A percentile compares a stretch with the other conserved stretches of the same genome.
These are phyloP conservation scores for Sporothrix luriei DNA, from an alignment of 2,329 filamentous ascomycete species.

Conservation along the genomic window DNA sequence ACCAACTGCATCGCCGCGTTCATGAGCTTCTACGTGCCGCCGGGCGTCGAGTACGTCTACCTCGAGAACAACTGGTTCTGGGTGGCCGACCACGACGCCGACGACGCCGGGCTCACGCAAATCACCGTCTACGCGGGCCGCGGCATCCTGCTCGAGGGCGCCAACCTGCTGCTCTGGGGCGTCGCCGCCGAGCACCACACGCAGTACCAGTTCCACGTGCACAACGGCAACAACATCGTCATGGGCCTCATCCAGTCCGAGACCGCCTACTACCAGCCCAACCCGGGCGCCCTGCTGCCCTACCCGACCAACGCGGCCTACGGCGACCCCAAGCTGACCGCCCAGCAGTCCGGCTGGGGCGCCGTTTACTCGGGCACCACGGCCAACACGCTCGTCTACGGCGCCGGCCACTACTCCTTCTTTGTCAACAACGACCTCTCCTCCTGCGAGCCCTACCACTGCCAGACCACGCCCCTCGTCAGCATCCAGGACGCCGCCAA, in stretches of 20 bases:
- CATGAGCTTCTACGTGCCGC: conserved; percentile 52
- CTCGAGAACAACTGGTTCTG: conserved; percentile 64
- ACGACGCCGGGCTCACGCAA: conserved; percentile 46
- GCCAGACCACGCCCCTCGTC: conserved; percentile 31
- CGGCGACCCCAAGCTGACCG: conserved; percentile 55
- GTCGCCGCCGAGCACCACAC: conserved; percentile 66
- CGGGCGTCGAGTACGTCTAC: conserved; percentile 49
- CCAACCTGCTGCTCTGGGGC: conserved; percentile 62
- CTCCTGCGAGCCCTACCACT: conserved; percentile 38
- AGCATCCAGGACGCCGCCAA: conserved; percentile 26
- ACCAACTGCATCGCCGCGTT: conserved; percentile 63
- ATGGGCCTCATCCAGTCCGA: conserved; percentile 70
- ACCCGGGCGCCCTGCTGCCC: conserved; percentile 46
- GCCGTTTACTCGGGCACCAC: conserved; percentile 58
- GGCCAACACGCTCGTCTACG: conserved; percentile 55
- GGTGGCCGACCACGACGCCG: conserved; percentile 62
- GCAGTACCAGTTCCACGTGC: conserved; percentile 69
- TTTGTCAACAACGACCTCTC: conserved; percentile 59
- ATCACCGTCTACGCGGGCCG: conserved; percentile 54
- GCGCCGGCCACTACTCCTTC: conserved; percentile 61
- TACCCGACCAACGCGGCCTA: conserved; percentile 40
- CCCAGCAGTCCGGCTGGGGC: conserved; percentile 56
- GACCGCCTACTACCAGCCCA: conserved; percentile 71
- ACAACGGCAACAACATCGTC: conserved; percentile 62
- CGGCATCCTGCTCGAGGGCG: conserved; percentile 53